Base-by-base conservation (phyloP, 1,139 yeast genomes). In the Dujonia santamariae region DNA sequence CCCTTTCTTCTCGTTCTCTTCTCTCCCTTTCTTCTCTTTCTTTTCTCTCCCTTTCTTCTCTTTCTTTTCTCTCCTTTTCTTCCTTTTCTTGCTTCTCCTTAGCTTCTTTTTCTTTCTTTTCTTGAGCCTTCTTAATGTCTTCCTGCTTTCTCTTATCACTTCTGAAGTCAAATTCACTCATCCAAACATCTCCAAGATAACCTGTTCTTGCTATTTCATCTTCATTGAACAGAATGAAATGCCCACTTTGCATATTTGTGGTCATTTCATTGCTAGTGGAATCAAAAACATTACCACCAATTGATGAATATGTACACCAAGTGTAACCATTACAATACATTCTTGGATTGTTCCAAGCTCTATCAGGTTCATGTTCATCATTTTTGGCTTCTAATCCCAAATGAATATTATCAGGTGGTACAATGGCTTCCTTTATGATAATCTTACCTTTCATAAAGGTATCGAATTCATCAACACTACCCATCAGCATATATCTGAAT, bases 271-370 rank as follows among this genome's bases (percentile, higher is more conserved):
- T 29, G 8, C 25, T 13, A 20, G 37, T 33, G 30, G 29, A 26
- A 6, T 30, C 42, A 9, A 32, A 28, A 7, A 32, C 30, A n/a
- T 27, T 16, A 9, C 56, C 57, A 3, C 67, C 70, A 19, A 61
- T 50, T 33, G 54, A 52, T n/a, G 63, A 59, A 37, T 61, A 62
- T 2, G 59, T 68, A 47, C 70, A 63, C 68, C 69, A 63, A 4
- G 61, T 56, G 39, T 63, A 63, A 3, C 61, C 61, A 30, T 49
- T 40, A 41, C 70, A 63, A 40, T 61, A 63, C 14, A 48, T 50
- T 12, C 55, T 38, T 50, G 56, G 44, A 25, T 47, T 51, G 19
- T 44, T 34, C 70, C 70, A 63, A 3, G 63, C 46, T 30, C 46
- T 36, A 14, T 46, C 48, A 6, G 67, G 59, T 42, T 63, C 69